Percentiles rank a stretch among this genome's conserved stretches.
Conservation (phyloP, 176 grass and related monocot species). For the Pontederia crassipes region DNA sequence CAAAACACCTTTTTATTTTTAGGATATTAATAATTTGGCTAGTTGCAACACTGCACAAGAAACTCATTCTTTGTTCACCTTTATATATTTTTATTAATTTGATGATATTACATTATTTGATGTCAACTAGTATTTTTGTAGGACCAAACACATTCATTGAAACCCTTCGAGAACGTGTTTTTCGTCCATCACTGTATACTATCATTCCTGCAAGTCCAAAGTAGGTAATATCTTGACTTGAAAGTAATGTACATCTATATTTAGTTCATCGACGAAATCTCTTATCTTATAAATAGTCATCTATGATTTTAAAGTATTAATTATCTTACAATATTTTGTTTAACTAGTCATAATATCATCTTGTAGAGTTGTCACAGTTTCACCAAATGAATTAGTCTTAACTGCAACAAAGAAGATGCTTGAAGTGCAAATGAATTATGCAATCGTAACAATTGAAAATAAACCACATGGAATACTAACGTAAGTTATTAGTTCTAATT, state of each 20-base stretch:
- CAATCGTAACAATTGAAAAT: conserved; percentile 36
- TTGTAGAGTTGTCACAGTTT: conserved; percentile 44
- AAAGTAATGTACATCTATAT: not conserved
- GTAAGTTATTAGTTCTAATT: conserved; percentile 21
- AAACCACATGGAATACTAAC: conserved; percentile 73
- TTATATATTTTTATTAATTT: not conserved
- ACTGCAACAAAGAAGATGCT: conserved; percentile 58
- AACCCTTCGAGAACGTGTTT: conserved; percentile 52
- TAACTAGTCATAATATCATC: not conserved
- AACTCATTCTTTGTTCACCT: not conserved
- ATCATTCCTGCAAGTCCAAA: conserved; percentile 38
- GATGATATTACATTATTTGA: not conserved
- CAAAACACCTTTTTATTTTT: too few species aligned
- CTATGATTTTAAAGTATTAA: not conserved
- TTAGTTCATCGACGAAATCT: not conserved
- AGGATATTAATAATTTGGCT: too few species aligned
- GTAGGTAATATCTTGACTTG: conserved; percentile 23
- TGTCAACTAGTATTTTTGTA: conserved; percentile 4
- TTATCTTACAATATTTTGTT: not conserved
- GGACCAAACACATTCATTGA: conserved; percentile 36
- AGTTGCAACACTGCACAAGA: not conserved
- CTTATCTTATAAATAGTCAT: too few species aligned
- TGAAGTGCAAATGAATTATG: conserved; percentile 46
- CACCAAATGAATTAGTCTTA: conserved; percentile 48
- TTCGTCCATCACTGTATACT: conserved; percentile 46